phyloP scores from a whole-genome alignment of 768 basidiomycete species.

The Hortiboletus campestris region DNA sequence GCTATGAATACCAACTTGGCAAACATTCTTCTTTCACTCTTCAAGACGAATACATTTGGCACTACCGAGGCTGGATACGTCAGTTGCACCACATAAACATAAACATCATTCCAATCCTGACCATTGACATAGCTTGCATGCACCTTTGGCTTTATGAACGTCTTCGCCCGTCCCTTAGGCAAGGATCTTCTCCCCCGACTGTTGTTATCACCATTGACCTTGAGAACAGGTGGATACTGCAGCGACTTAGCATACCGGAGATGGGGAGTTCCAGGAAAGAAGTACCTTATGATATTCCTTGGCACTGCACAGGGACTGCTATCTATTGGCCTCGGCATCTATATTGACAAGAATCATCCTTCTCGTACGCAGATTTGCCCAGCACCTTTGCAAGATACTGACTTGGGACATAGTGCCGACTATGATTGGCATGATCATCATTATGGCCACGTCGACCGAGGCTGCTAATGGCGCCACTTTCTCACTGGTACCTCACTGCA shows the following conservation, averaged over 20 bases:
- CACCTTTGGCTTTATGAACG: constrained; percentile 3
- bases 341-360: constrained; percentile 30
- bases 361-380: constrained; percentile 14
- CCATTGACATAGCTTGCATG: not conserved
- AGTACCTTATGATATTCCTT: constrained; percentile 1
- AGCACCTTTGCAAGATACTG: not conserved
- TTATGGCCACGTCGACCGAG: not conserved
- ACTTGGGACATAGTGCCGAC: not conserved
- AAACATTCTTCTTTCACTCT: not conserved
- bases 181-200: not conserved
- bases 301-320: constrained; percentile 1
- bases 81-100: not conserved
- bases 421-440: not conserved
- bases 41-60: constrained; percentile 1
- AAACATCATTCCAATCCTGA: not conserved
- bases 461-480: constrained; percentile 2
- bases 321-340: constrained; percentile 36
- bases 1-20: constrained; percentile 7
- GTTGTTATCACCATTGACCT: not conserved
- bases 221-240: constrained; percentile 1
- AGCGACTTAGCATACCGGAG: constrained; percentile 6
- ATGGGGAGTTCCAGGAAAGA: constrained; percentile 8
- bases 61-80: constrained; percentile 7
- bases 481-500: constrained; percentile 6
- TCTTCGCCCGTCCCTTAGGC: constrained; percentile 2